Percentiles rank a stretch among this genome's conserved stretches.
phyloP scores from a whole-genome alignment of 1,284 basidiomycete genomes.

The Naganishia liquefaciens region DNA sequence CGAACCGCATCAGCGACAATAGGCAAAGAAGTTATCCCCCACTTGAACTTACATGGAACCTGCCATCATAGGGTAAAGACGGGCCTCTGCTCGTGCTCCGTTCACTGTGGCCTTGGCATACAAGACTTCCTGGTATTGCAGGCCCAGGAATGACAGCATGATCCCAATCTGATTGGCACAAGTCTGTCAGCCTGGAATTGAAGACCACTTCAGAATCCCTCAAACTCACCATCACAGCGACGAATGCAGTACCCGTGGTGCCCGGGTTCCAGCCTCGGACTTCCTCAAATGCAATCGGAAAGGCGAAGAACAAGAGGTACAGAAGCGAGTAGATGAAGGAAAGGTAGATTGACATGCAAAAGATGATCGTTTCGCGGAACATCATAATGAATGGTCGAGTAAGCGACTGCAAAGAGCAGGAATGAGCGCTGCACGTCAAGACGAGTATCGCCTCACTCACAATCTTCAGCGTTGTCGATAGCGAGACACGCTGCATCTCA shows the following conservation, averaged over 20 bases:
- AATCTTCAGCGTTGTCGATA: conserved; percentile 47
- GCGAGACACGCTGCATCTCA: conserved; percentile 43
- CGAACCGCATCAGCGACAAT: neutral
- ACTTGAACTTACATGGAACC: conserved; percentile 37
- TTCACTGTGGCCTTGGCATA: conserved; percentile 40
- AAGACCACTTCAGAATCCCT: neutral
- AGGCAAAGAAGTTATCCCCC: neutral
- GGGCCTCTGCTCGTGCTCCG: conserved; percentile 42
- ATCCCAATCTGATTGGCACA: conserved; percentile 42
- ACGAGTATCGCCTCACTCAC: conserved; percentile 5
- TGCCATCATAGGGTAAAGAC: conserved; percentile 46
- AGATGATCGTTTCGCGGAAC: conserved; percentile 54
- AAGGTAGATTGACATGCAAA: conserved; percentile 56
- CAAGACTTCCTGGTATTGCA: conserved; percentile 47
- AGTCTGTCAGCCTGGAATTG: neutral
- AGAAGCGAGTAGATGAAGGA: conserved; percentile 55
- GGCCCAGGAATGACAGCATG: conserved; percentile 39
- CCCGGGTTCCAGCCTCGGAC: conserved; percentile 51
- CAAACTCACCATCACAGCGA: conserved; percentile 43
- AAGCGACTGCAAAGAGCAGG: conserved; percentile 34
- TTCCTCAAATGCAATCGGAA: conserved; percentile 50
- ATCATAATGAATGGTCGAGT: conserved; percentile 53
- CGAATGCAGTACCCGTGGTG: conserved; percentile 50
- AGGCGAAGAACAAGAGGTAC: conserved; percentile 51
- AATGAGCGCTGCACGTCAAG: too few relatives aligned